phyloP scores from a whole-genome alignment of 1,284 basidiomycete genomes.

The Trichosporon sp. region DNA sequence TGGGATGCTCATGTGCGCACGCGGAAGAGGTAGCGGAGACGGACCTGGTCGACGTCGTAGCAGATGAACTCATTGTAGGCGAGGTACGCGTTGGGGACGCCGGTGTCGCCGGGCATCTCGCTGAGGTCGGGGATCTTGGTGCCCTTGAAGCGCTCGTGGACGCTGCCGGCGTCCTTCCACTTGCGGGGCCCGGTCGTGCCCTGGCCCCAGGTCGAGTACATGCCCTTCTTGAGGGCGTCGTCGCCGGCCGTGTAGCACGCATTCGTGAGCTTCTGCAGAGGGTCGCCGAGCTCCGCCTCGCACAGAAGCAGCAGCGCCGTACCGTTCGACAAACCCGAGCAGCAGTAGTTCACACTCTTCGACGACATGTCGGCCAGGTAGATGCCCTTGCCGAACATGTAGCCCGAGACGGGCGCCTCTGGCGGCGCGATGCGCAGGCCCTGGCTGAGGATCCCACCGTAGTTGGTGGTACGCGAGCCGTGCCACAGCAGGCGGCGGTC shows the following conservation, averaged over 20 bases:
- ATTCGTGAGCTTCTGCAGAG: constrained; percentile 15
- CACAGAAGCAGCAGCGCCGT: constrained; percentile 22
- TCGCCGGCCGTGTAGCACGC: constrained; percentile 19
- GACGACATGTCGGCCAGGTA: constrained; percentile 67
- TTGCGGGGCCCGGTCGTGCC: constrained; percentile 14
- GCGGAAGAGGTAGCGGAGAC: constrained; percentile 24
- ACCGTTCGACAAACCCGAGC: constrained; percentile 39
- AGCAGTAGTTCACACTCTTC: constrained; percentile 63
- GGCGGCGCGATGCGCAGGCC: constrained; percentile 65
- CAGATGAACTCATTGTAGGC: constrained; percentile 24
- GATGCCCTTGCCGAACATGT: constrained; percentile 63
- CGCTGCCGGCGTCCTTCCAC: constrained; percentile 21
- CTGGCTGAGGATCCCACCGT: constrained; percentile 59
- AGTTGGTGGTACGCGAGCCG: constrained; percentile 49
- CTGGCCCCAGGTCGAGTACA: constrained; percentile 21
- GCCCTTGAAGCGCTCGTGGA: constrained; percentile 19
- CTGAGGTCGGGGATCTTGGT: constrained; percentile 13
- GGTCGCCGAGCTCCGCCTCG: constrained; percentile 24
- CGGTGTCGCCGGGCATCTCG: constrained; percentile 9
- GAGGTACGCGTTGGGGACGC: constrained; percentile 12
- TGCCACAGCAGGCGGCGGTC: constrained; percentile 64
- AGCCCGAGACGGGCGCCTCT: constrained; percentile 54
- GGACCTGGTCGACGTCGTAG: constrained; percentile 19
- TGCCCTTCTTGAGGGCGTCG: constrained; percentile 11
- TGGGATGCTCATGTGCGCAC: constrained; percentile 7